Evolutionary conservation across 352 stramenopile genomes (phyloP), one percentile per base, ranked within the genome.

Genomic region (Phytophthora meadii): DNA sequence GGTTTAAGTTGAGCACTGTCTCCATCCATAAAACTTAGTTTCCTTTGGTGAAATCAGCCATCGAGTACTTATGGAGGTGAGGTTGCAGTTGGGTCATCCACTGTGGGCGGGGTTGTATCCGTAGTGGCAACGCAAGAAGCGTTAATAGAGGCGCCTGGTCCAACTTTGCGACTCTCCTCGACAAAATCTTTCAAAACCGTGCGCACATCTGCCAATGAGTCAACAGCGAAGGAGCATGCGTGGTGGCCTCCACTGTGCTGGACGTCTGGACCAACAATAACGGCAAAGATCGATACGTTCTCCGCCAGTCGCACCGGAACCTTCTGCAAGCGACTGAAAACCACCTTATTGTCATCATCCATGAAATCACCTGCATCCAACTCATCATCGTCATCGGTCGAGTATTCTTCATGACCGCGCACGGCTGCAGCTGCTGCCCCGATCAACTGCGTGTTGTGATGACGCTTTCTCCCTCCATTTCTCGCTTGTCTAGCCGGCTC

Each of bases 261-360:
- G 39, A 90, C 82, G 53, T 92, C 82, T 12, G 77, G 66, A 0
- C 84, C 84, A 36, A 91, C 84, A 2, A 90, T 72, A 17, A 93
- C 76, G 17, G 81, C 87, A 61, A 87, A 93, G 17, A 91, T 86
- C 22, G 79, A 68, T n/a, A 87, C 84, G 39, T 87, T 65, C 39
- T 89, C 79, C 4, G 84, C 79, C 46, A 93, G 70, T 28, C 77
- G 79, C 32, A 93, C 77, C 4, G 84, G 84, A 28, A 93, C 81
- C 36, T 91, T 91, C 37, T 93, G 84, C 46, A 93, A 72, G 2
- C 79, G 84, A 46, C 80, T 93, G 44, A 93, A 93, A 5, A 79
- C 74, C 17, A 93, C 84, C 52, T 90, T 91, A 64, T 93, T 91
- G 59, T 93, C 84, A 50, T 88, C 82, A 28, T 93, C 80, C n/a